Evolutionary conservation across 2,329 filamentous ascomycete genomes (phyloP).

Genomic region (Fusarium foetens): DNA sequence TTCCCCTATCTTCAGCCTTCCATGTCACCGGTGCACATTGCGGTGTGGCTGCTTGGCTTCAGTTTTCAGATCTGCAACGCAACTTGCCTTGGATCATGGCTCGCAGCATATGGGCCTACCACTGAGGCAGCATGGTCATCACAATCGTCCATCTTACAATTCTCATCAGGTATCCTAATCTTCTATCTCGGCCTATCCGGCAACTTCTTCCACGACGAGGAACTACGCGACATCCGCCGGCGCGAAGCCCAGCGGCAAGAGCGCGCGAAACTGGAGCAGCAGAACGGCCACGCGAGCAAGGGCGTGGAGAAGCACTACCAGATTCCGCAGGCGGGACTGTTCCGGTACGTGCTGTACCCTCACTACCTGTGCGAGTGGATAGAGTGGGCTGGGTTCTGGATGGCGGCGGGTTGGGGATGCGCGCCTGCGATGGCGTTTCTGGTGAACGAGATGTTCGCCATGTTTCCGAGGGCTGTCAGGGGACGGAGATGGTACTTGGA

Average conservation of each 20-base stretch:
- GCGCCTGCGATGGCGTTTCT: constrained; percentile 83
- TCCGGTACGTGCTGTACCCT: constrained; percentile 84
- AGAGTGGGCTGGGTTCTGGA: constrained; percentile 92
- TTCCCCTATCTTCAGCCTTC: constrained; percentile 86
- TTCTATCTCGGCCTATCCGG: constrained; percentile 80
- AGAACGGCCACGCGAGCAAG: constrained; percentile 20
- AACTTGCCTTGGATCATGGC: constrained; percentile 79
- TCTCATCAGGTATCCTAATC: constrained; percentile 73
- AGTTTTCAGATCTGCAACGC: constrained; percentile 85
- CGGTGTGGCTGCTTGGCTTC: constrained; percentile 72
- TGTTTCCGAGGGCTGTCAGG: constrained; percentile 85
- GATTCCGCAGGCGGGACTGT: constrained; percentile 85
- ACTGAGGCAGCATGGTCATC: constrained; percentile 62
- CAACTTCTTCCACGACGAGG: constrained; percentile 92
- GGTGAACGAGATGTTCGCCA: constrained; percentile 87
- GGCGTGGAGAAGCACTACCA: constrained; percentile 80
- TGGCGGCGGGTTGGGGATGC: constrained; percentile 74
- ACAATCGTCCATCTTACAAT: constrained; percentile 56
- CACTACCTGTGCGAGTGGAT: constrained; percentile 98
- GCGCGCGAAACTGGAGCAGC: constrained; percentile 50
- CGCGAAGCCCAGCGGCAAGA: constrained; percentile 70
- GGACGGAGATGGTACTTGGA: constrained; percentile 88
- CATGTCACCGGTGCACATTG: constrained; percentile 87
- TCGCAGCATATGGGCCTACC: constrained; percentile 81
- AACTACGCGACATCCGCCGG: constrained; percentile 85